These are phyloP conservation scores for Kwoniella europaea DNA, from an alignment of 768 basidiomycete species.

Conservation along the genomic window DNA sequence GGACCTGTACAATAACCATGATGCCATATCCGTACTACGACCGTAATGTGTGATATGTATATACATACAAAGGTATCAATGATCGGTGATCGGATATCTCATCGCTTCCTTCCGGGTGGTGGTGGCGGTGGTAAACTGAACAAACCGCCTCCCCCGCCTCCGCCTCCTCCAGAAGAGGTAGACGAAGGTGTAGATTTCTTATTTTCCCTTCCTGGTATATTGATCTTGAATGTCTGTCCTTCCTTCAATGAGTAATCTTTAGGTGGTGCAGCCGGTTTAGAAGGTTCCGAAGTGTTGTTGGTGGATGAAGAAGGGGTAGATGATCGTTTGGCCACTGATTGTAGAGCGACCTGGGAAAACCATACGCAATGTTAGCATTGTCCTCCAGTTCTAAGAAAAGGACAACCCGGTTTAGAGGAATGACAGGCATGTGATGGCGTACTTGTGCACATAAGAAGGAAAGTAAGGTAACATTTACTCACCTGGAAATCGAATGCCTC, in stretches of 20 bases:
- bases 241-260: conserved; percentile 93
- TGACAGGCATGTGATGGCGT: not conserved
- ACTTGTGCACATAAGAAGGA: not conserved
- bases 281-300: conserved; percentile 65
- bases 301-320: conserved; percentile 58
- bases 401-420: too few species aligned
- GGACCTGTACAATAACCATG: conserved; percentile 15
- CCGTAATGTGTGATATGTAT: not conserved
- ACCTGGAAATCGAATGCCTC: conserved; percentile 89
- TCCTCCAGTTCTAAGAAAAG: too few species aligned
- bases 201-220: conserved; percentile 70
- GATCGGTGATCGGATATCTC: not conserved
- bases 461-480: conserved; percentile 52
- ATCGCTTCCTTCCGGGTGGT: conserved; percentile 43
- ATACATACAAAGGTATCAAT: not conserved
- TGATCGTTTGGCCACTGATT: conserved; percentile 60
- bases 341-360: conserved; percentile 64
- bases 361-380: too few species aligned
- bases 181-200: conserved; percentile 25
- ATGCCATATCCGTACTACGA: not conserved
- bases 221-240: conserved; percentile 90
- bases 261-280: conserved; percentile 77
- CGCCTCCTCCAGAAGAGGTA: conserved; percentile 9
- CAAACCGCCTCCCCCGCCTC: conserved; percentile 43
- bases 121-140: conserved; percentile 53